Evolutionary conservation across 2,329 filamentous ascomycete species (phyloP).

Genomic region (Zymoseptoria tritici): DNA sequence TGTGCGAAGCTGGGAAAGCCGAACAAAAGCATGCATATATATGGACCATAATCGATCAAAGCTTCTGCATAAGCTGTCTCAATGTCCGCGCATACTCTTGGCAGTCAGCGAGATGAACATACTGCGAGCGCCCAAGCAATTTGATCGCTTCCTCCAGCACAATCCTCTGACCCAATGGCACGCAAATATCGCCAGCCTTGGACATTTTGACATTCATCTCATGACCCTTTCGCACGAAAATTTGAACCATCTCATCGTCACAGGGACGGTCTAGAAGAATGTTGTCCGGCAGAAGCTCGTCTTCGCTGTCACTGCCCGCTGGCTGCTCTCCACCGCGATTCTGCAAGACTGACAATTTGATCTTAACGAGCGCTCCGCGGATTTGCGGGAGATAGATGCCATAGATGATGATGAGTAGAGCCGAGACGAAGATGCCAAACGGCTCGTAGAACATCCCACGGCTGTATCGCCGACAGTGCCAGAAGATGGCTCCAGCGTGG

Average conservation of each 20-base stretch:
- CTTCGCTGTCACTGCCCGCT: constrained; percentile 3
- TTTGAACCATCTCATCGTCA: constrained; percentile 19
- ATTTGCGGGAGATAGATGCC: constrained; percentile 10
- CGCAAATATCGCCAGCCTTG: constrained; percentile 14
- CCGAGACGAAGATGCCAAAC: constrained; percentile 6
- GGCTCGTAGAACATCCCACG: constrained; percentile 10
- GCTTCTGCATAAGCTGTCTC: background rate
- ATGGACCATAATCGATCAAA: background rate
- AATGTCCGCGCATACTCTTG: background rate
- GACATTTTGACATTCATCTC: constrained; percentile 16
- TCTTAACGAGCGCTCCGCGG: constrained; percentile 2
- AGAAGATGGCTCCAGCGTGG: constrained; percentile 12
- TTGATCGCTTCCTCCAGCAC: constrained; percentile 16
- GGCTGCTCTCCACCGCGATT: background rate
- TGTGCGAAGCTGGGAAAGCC: background rate
- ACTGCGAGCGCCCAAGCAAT: constrained; percentile 10
- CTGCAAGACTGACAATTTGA: background rate
- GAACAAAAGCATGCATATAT: background rate
- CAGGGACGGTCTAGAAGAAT: constrained; percentile 18
- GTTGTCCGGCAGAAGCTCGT: constrained; percentile 11
- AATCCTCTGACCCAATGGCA: constrained; percentile 2
- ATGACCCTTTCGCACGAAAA: constrained; percentile 14
- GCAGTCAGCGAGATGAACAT: background rate
- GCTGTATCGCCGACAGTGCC: constrained; percentile 11
- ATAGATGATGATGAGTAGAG: constrained; percentile 10